Evolutionary conservation across 1,284 basidiomycete genomes (phyloP), one percentile per base, ranked within the genome.

Genomic region (Ustilago curta): DNA sequence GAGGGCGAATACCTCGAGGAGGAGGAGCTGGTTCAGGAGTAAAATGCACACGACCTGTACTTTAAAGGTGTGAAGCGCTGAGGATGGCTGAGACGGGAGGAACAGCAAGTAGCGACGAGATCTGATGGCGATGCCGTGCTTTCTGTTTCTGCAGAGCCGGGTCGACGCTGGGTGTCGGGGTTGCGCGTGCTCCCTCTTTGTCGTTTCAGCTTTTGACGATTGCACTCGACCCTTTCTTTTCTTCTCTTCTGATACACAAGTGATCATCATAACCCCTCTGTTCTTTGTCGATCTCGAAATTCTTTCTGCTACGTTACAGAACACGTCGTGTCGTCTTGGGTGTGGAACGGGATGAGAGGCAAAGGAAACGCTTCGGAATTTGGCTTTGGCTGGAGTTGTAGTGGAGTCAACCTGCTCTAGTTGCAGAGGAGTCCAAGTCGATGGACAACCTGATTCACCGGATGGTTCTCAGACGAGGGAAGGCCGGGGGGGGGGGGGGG

Each of bases 1-100:
- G 80, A 82, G 75, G 77, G 68, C 39, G 79, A 81, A 59, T 81
- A 81, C 77, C 55, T 67, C 37, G 77, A 81, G 52, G 79, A 78
- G 62, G 75, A 77, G 73, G 74, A 77, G 69, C 65, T 67, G 23
- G 55, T 65, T 44, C 62, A 76, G 62, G 74, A 76, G 70, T 71
- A 70, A 61, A 52, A 27, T 29, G 18, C 21, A 4, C 21, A 21
- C 4, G 35, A 40, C n/a, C 19, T 49, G 48, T 51, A 57, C 29
- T 35, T 27, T 31, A 53, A 14, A 32, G 31, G 31, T 35, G 47
- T 23, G 27, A 27, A 47, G 45, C 16, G 45, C 16, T 16, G 25
- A 27, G 14, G 25, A 25, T 8, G 18, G 23, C 5, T 14, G 23
- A 8, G 44, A 32, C 11, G 31, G 31, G 31, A 32, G 14, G 42